phyloP scores from a whole-genome alignment of 176 grass and related monocot species.

The sorghum (Sorghum bicolor) region DNA sequence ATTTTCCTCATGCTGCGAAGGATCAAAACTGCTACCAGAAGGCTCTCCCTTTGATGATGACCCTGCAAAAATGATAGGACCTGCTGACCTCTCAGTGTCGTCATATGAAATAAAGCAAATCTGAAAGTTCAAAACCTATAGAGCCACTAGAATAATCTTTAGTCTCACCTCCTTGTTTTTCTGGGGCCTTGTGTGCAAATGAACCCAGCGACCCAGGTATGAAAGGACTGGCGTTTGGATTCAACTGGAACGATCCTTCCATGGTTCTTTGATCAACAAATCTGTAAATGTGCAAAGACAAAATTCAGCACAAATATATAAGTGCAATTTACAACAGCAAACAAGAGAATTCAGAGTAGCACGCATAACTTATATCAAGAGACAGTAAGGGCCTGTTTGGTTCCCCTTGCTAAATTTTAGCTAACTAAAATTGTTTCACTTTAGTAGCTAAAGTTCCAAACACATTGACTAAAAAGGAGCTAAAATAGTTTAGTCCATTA shows the following conservation, averaged over 20 bases:
- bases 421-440: too few species aligned
- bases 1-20: conserved; percentile 17
- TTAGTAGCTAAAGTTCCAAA: too few species aligned
- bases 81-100: neutral
- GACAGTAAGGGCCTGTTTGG: too few species aligned
- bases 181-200: neutral
- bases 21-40: conserved; percentile 8
- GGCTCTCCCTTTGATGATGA: conserved; percentile 6
- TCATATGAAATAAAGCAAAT: neutral
- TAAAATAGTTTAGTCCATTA: too few species aligned
- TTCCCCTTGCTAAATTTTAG: too few species aligned
- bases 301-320: neutral
- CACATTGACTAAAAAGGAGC: too few species aligned
- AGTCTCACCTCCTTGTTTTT: conserved; percentile 30
- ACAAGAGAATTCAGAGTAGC: neutral
- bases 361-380: neutral
- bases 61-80: conserved; percentile 2
- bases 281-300: neutral
- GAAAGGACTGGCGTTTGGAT: conserved; percentile 36
- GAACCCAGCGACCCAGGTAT: conserved; percentile 4
- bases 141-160: neutral
- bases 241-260: conserved; percentile 26
- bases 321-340: neutral
- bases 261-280: conserved; percentile 15
- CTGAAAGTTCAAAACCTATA: neutral